Conservation (phyloP, 129 eudicot species). For the Glebionis coronaria region DNA sequence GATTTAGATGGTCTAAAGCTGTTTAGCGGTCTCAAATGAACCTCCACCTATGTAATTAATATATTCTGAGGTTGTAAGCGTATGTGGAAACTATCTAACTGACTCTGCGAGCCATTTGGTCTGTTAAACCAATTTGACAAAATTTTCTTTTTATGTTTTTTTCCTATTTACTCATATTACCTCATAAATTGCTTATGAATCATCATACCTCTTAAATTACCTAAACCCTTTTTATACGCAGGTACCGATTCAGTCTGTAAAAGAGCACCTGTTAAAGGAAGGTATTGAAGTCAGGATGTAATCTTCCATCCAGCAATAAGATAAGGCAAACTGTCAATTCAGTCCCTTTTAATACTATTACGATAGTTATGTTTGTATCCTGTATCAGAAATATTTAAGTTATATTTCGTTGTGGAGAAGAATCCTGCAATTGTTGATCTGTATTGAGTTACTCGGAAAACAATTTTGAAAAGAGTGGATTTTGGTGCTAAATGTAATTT, state of each 20-base stretch:
- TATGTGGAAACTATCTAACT: not conserved
- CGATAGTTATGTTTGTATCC: conserved; percentile 13
- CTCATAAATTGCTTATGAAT: not conserved
- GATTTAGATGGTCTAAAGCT: too few relatives aligned
- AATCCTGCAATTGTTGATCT: not conserved
- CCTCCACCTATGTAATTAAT: too few relatives aligned
- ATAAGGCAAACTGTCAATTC: conserved; percentile 10
- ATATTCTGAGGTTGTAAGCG: not conserved
- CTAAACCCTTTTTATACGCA: conserved; percentile 21
- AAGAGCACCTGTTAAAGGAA: conserved; percentile 61
- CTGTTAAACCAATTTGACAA: not conserved
- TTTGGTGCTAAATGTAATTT: not conserved
- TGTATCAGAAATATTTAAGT: not conserved
- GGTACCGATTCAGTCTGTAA: conserved; percentile 86
- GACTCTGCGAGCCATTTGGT: not conserved
- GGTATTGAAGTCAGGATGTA: conserved; percentile 79
- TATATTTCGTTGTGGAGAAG: not conserved
- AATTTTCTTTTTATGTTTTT: not conserved
- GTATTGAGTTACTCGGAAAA: not conserved
- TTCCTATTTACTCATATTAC: not conserved
- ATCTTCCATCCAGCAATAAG: conserved; percentile 7
- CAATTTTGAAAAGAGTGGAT: not conserved
- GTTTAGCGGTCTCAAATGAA: too few relatives aligned
- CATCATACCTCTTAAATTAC: not conserved
- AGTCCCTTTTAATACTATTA: not conserved